Conservation (phyloP, 108 stramenopile genomes). For the Schizochytrium sp. region DNA sequence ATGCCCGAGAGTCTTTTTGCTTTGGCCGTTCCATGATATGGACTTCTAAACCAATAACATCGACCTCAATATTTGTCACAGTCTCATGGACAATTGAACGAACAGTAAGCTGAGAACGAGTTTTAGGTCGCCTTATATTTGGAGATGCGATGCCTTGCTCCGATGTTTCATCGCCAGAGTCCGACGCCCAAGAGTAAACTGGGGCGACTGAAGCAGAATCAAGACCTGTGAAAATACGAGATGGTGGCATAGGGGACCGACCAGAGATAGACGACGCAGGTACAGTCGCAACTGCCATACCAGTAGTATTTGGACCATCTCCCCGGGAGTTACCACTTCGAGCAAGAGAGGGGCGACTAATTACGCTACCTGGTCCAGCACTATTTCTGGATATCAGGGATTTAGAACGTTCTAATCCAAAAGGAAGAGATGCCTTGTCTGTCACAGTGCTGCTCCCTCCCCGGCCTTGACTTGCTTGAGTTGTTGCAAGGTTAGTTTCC, state of each 20-base stretch:
- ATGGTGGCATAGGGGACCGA: slow-evolving; percentile 14
- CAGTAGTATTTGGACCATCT: too few relatives aligned
- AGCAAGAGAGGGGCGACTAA: not conserved
- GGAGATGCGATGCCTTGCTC: not conserved
- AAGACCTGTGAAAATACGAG: not conserved
- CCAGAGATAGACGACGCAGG: not conserved
- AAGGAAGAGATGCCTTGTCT: not conserved
- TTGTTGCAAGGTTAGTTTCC: not conserved
- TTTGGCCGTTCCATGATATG: slow-evolving; percentile 10
- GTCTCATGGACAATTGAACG: not conserved
- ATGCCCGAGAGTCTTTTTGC: slow-evolving; percentile 2
- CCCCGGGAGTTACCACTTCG: not conserved
- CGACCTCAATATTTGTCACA: not conserved
- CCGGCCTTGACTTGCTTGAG: not conserved
- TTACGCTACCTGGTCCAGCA: slow-evolving; percentile 15
- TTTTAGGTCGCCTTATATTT: not conserved
- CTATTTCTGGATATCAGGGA: not conserved
- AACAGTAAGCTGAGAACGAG: not conserved
- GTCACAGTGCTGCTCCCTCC: slow-evolving; percentile 1
- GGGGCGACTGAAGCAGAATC: slow-evolving; percentile 11
- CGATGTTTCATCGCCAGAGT: not conserved
- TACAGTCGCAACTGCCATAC: not conserved
- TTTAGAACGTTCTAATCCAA: not conserved
- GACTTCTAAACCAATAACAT: not conserved
- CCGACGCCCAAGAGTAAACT: slow-evolving; percentile 10